Evolutionary conservation across 2,329 filamentous ascomycete species (phyloP).

Genomic region (Ceratocystis alfenasii): DNA sequence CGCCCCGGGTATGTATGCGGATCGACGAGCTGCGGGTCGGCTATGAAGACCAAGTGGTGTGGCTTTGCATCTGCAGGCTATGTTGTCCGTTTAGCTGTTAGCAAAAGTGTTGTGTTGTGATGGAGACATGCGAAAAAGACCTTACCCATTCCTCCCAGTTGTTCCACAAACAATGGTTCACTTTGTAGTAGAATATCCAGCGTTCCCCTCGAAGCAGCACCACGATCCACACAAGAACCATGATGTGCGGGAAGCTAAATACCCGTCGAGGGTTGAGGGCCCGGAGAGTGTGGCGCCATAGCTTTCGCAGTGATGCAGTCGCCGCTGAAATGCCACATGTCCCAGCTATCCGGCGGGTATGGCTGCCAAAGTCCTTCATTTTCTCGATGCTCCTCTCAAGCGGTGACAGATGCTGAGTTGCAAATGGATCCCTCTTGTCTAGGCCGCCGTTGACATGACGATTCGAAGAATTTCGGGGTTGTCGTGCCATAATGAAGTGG

Average conservation of each 20-base stretch:
- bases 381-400: slow-evolving; percentile 26
- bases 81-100: slow-evolving; percentile 1
- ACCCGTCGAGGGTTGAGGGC: slow-evolving; percentile 42
- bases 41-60: slow-evolving; percentile 72
- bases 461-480: slow-evolving; percentile 7
- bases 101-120: slow-evolving; percentile 14
- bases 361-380: neutral
- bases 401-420: slow-evolving; percentile 27
- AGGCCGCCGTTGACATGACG: slow-evolving; percentile 17
- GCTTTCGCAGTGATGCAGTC: slow-evolving; percentile 4
- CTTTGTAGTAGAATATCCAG: slow-evolving; percentile 58
- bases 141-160: slow-evolving; percentile 88
- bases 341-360: slow-evolving; percentile 3
- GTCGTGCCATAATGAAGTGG: slow-evolving; percentile 7
- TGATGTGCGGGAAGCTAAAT: slow-evolving; percentile 51
- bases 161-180: slow-evolving; percentile 66
- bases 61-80: slow-evolving; percentile 68
- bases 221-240: slow-evolving; percentile 63
- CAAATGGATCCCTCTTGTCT: slow-evolving; percentile 24
- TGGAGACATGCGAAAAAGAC: neutral
- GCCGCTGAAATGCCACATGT: slow-evolving; percentile 2
- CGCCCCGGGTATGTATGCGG: slow-evolving; percentile 89
- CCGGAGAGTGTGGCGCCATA: slow-evolving; percentile 19
- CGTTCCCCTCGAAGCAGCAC: slow-evolving; percentile 77
- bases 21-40: slow-evolving; percentile 85